Conservation (phyloP, 2,329 filamentous ascomycete species). For the Cadophora gregata region DNA sequence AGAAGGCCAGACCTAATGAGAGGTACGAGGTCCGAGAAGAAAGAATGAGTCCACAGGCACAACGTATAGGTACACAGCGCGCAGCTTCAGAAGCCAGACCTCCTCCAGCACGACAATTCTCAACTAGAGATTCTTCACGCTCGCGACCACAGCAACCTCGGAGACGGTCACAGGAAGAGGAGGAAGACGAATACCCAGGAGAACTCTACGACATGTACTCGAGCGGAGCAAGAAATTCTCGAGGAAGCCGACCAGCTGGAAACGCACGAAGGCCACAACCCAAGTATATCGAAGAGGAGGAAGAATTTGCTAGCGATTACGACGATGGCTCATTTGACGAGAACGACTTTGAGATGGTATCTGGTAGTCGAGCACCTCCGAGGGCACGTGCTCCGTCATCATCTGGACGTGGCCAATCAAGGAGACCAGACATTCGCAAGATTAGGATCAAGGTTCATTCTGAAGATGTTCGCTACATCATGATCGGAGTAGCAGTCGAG, state of each 20-base stretch:
- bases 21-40: conserved; percentile 44
- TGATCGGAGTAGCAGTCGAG: conserved; percentile 75
- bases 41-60: conserved; percentile 45
- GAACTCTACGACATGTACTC: conserved; percentile 69
- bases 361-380: conserved; percentile 54
- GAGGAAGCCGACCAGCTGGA: conserved; percentile 48
- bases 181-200: conserved; percentile 68
- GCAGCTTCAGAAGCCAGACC: conserved; percentile 58
- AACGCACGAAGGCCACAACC: conserved; percentile 53
- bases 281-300: conserved; percentile 80
- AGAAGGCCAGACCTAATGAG: conserved; percentile 57
- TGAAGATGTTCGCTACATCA: conserved; percentile 90
- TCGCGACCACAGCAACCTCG: conserved; percentile 36
- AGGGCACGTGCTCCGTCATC: conserved; percentile 48
- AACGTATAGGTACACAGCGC: conserved; percentile 52
- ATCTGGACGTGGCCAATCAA: conserved; percentile 57
- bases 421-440: conserved; percentile 72
- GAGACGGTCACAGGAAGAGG: conserved; percentile 44
- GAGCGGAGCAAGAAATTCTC: conserved; percentile 38
- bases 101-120: conserved; percentile 45
- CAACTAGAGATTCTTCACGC: conserved; percentile 41
- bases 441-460: conserved; percentile 92
- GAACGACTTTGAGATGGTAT: conserved; percentile 81
- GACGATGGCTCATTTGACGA: conserved; percentile 75
- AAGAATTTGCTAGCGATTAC: conserved; percentile 75